Conservation (phyloP, 1,139 yeast genomes). For the Zygotorulaspora mrakii region DNA sequence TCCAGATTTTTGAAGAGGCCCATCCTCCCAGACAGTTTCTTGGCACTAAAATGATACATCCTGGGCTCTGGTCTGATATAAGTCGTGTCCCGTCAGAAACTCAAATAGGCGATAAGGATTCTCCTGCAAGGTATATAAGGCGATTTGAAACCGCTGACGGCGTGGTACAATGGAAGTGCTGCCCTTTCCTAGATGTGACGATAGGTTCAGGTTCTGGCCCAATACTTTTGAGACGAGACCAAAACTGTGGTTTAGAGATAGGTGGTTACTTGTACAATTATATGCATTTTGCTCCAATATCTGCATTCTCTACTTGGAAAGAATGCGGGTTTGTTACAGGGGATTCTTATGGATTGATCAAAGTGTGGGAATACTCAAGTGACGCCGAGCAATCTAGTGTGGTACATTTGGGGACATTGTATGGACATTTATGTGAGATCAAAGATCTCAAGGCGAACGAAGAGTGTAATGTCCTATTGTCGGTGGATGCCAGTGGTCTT, state of each 20-base stretch:
- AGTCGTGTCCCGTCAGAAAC: constrained; percentile 21
- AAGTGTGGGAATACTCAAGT: constrained; percentile 49
- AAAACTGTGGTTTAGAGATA: constrained; percentile 27
- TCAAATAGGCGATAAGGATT: constrained; percentile 7
- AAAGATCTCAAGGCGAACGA: constrained; percentile 44
- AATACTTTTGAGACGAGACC: constrained; percentile 13
- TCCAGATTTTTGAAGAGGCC: constrained; percentile 59
- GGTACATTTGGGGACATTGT: constrained; percentile 35
- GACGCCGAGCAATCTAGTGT: constrained; percentile 3
- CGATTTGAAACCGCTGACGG: constrained; percentile 29
- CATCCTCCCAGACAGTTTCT: constrained; percentile 50
- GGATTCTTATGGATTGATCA: constrained; percentile 52
- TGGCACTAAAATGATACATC: constrained; percentile 6
- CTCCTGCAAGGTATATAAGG: constrained; percentile 23
- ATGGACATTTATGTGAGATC: constrained; percentile 52
- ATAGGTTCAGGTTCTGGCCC: constrained; percentile 16
- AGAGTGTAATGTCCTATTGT: constrained; percentile 51
- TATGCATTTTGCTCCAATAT: constrained; percentile 27
- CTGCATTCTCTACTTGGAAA: constrained; percentile 27
- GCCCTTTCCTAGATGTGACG: constrained; percentile 31
- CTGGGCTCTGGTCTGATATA: constrained; percentile 11
- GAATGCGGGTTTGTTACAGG: constrained; percentile 47
- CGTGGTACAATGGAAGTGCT: constrained; percentile 33
- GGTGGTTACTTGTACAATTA: constrained; percentile 26
- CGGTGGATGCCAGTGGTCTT: constrained; percentile 49